Conservation (phyloP, 1,284 basidiomycete species). For the Dichomitus squalens region DNA sequence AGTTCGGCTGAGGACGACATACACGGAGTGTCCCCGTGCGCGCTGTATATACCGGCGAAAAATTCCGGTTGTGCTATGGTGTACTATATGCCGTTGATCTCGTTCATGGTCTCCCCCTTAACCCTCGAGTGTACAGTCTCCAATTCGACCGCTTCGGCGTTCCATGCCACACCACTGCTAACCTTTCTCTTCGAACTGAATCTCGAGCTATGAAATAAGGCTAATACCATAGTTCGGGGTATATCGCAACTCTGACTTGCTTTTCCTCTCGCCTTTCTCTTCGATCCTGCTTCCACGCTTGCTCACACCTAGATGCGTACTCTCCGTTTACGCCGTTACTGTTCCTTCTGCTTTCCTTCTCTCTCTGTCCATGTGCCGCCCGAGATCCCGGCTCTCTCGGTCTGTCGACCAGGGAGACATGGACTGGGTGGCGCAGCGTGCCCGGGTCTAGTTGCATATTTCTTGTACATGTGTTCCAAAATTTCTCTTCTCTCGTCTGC, state of each 20-base stretch:
- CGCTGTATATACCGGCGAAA: slow-evolving; percentile 23
- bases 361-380: not conserved
- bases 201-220: not conserved
- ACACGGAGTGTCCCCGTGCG: slow-evolving; percentile 6
- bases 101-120: not conserved
- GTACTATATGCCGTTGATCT: slow-evolving; percentile 17
- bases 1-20: not conserved
- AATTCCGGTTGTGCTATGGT: slow-evolving; percentile 25
- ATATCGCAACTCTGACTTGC: slow-evolving; percentile 2
- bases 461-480: slow-evolving; percentile 8
- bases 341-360: not conserved
- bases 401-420: not conserved
- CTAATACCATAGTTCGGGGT: slow-evolving; percentile 13
- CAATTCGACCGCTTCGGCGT: not conserved
- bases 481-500: slow-evolving; percentile 18
- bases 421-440: not conserved
- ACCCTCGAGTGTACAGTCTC: not conserved
- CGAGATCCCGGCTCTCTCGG: not conserved
- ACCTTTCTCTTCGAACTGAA: not conserved
- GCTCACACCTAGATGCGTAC: not conserved
- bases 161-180: slow-evolving; percentile 6
- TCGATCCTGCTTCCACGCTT: not conserved
- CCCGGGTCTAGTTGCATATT: slow-evolving; percentile 2
- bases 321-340: not conserved
- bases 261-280: not conserved